Evolutionary conservation across 306 rosid species (phyloP).

Genomic region (Hippophae rhamnoides): DNA sequence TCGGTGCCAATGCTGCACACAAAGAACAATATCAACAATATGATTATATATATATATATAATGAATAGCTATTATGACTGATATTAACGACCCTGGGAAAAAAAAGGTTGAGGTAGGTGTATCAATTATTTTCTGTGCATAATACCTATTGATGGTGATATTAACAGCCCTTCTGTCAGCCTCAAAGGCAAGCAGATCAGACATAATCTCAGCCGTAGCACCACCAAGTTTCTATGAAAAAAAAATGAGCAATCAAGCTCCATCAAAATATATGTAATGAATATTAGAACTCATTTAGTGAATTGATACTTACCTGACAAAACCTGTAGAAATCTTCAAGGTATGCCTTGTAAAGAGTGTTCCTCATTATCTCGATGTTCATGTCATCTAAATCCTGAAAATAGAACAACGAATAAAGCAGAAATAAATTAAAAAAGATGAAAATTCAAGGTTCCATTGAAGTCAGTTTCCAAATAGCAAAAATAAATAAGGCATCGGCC

Average conservation of each 20-base stretch:
- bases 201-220: slow-evolving; percentile 95
- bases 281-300: neutral
- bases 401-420: slow-evolving; percentile 9
- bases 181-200: slow-evolving; percentile 94
- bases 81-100: neutral
- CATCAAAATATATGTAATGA: slow-evolving; percentile 5
- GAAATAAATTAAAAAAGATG: neutral
- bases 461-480: too few species aligned
- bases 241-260: slow-evolving; percentile 16
- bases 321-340: slow-evolving; percentile 93
- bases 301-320: slow-evolving; percentile 59
- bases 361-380: slow-evolving; percentile 98
- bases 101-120: neutral
- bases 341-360: slow-evolving; percentile 96
- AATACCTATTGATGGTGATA: slow-evolving; percentile 82
- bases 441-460: too few species aligned
- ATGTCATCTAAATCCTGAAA: slow-evolving; percentile 92
- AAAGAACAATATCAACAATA: slow-evolving; percentile 12
- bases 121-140: neutral
- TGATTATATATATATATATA: neutral
- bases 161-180: slow-evolving; percentile 99
- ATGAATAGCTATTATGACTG: neutral
- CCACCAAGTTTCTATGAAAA: slow-evolving; percentile 86
- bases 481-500: too few species aligned
- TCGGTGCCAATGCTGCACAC: slow-evolving; percentile 86